Conservation (phyloP, 2,329 filamentous ascomycete genomes). For the Daldinia sp. region DNA sequence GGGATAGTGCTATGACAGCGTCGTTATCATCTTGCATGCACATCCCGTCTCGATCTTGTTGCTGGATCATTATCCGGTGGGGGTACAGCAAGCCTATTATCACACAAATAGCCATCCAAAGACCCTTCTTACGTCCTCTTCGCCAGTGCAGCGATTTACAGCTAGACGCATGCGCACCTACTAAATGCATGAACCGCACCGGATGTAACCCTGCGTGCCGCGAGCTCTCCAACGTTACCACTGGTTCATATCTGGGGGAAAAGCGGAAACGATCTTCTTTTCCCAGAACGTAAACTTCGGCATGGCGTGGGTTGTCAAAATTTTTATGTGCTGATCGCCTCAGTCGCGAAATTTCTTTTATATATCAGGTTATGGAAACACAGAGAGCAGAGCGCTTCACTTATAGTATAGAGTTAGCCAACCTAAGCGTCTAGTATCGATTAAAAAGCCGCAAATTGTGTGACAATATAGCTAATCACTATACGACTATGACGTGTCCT, state of each 20-base stretch:
- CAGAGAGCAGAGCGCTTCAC: background rate
- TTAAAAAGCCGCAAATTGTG: background rate
- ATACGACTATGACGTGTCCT: background rate
- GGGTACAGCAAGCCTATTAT: slow-evolving; percentile 26
- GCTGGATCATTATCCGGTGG: slow-evolving; percentile 29
- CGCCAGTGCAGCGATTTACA: slow-evolving; percentile 25
- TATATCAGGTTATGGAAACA: too few relatives aligned
- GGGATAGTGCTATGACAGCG: slow-evolving; percentile 5
- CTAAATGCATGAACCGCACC: slow-evolving; percentile 29
- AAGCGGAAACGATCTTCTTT: slow-evolving; percentile 35
- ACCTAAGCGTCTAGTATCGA: background rate
- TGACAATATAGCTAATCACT: background rate
- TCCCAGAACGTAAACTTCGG: slow-evolving; percentile 9
- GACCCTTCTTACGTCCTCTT: slow-evolving; percentile 23
- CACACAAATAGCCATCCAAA: slow-evolving; percentile 16
- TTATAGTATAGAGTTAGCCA: background rate
- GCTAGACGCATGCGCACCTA: slow-evolving; percentile 33
- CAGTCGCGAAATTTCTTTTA: slow-evolving; percentile 5
- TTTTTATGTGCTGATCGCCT: slow-evolving; percentile 24
- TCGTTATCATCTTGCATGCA: slow-evolving; percentile 27
- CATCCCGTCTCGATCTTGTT: slow-evolving; percentile 19
- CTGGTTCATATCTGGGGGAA: slow-evolving; percentile 18
- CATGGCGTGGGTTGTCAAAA: slow-evolving; percentile 13
- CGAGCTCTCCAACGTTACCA: slow-evolving; percentile 26
- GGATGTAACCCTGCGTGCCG: slow-evolving; percentile 33